A percentile compares a stretch with the other conserved stretches of the same genome.
Conservation (phyloP, 768 basidiomycete genomes). For the Termitomyces sp. region DNA sequence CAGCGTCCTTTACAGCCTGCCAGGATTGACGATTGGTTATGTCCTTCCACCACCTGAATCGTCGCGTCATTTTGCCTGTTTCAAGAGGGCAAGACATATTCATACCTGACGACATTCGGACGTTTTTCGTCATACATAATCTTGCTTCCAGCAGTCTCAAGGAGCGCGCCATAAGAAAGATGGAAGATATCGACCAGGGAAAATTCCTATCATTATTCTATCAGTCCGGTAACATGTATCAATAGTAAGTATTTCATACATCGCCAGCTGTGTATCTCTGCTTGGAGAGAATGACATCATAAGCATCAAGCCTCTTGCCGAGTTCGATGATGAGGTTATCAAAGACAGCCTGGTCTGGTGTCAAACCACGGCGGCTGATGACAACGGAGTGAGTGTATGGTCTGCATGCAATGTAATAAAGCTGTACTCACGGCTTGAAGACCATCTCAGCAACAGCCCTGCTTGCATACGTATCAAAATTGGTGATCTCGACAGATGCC, state of each 20-base stretch:
- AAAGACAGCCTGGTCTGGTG: constrained; percentile 10
- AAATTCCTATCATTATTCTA: neutral
- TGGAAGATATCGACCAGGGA: constrained; percentile 17
- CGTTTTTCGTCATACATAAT: constrained; percentile 5
- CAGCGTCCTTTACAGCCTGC: constrained; percentile 18
- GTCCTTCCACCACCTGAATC: constrained; percentile 18
- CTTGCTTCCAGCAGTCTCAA: constrained; percentile 10
- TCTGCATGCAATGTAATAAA: no score
- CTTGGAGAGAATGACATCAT: constrained; percentile 48
- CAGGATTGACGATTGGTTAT: constrained; percentile 16
- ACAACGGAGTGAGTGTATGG: neutral
- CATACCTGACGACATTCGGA: constrained; percentile 13
- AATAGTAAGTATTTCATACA: constrained; percentile 22
- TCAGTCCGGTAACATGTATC: neutral
- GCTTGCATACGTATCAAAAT: constrained; percentile 41
- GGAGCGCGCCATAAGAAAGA: constrained; percentile 14
- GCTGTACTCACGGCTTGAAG: constrained; percentile 39
- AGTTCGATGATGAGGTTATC: constrained; percentile 24
- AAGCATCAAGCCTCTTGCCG: constrained; percentile 39
- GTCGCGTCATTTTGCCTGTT: neutral
- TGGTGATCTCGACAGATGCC: constrained; percentile 42
- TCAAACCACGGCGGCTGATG: constrained; percentile 3
- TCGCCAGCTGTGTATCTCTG: constrained; percentile 53
- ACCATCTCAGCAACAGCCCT: constrained; percentile 42
- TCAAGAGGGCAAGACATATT: neutral